A percentile compares a stretch with the other conserved stretches of the same genome.
Conservation (phyloP, 495 filamentous ascomycete genomes). For the Annulohypoxylon maeteangense region DNA sequence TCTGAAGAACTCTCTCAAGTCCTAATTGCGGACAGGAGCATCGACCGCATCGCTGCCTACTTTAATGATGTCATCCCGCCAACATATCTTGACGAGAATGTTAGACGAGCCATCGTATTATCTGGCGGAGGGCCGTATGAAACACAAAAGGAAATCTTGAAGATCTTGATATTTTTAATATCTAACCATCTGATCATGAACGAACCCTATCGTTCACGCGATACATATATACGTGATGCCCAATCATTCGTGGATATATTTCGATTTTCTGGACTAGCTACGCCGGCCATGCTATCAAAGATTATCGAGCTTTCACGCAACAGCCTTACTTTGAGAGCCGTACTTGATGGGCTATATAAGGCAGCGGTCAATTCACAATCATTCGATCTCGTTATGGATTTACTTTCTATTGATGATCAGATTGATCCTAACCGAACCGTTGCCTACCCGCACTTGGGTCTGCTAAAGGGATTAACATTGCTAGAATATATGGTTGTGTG, state of each 20-base stretch:
- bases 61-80: constrained; percentile 13
- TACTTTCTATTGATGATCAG: constrained; percentile 10
- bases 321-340: constrained; percentile 15
- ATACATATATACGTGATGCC: constrained; percentile 2
- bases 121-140: not conserved
- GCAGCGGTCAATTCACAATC: constrained; percentile 22
- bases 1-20: constrained; percentile 1
- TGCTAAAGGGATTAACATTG: too few species aligned
- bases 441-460: not conserved
- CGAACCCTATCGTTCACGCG: too few species aligned
- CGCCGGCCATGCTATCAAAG: not conserved
- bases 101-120: constrained; percentile 13
- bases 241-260: constrained; percentile 11
- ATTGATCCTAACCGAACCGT: constrained; percentile 1
- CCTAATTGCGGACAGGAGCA: constrained; percentile 16
- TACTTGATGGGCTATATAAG: constrained; percentile 19
- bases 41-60: constrained; percentile 17
- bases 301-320: constrained; percentile 7
- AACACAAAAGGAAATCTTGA: constrained; percentile 16
- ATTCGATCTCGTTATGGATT: constrained; percentile 9
- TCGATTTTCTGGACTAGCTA: constrained; percentile 16
- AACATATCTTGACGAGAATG: constrained; percentile 21
- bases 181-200: constrained; percentile 22
- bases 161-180: constrained; percentile 17
- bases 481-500: constrained; percentile 4